Base-by-base conservation (phyloP, 2,329 filamentous ascomycete species). In the Metarhizium robertsii region DNA sequence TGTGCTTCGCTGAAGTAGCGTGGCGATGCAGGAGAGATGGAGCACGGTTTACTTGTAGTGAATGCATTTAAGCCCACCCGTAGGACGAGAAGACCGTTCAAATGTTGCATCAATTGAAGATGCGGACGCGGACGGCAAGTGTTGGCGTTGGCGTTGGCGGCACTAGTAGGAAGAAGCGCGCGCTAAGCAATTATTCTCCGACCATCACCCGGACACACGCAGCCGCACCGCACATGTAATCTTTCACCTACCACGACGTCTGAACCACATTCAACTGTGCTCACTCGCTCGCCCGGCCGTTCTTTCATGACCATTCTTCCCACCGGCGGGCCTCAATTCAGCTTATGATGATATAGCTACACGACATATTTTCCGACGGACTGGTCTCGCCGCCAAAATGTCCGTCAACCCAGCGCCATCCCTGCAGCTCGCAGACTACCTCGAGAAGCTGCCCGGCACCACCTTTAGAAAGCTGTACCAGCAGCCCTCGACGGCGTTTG, bases 391-490 rank as follows among this genome's bases (percentile, higher is more conserved):
- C 60, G 59, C 66, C 67, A 71, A 59, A 55, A 79, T 79, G 77
- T 75, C 77, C 64, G 70, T 69, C 69, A 71, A 67, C 61, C 67
- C 71, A 40, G 61, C 69, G 60, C 77, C 76, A 57, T 79, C 80
- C 59, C 76, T 83, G 58, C 78, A 81, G 60, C 80, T 85, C 57
- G 88, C 92, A 68, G 92, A 96, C 68, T 97, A 96, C 73, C 86
- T 97, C 69, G 92, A 97, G 79, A 85, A 86, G 69, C 86, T 95
- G 66, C 89, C 89, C 52, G 90, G 92, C 60, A 90, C 88, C 46
- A 95, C 90, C 40, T 96, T 97, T 71, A 84, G 85, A 68, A 88
- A 90, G 71, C 81, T 99, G 49, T 99, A 99, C 78, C 88, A 92
- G 74, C 92, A 96, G 77, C 94, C 94, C 34, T 95, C 92, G 46